These are phyloP conservation scores for Aurantiochytrium sp. DNA, from an alignment of 108 stramenopile genomes.

Conservation along the genomic window DNA sequence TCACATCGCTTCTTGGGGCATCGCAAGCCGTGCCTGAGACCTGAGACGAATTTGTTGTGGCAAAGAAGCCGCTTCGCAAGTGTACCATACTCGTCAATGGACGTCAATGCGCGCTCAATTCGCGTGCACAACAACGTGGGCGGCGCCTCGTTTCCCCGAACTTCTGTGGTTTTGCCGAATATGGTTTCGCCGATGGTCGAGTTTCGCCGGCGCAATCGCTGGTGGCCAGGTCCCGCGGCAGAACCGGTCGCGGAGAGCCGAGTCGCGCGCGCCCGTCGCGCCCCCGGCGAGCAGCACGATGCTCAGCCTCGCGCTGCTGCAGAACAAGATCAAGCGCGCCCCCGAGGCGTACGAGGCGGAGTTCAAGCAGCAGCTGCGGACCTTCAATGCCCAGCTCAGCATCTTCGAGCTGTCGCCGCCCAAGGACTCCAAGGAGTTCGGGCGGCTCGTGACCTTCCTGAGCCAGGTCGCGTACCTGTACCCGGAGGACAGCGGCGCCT, in stretches of 20 bases:
- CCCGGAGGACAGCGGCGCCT: constrained; percentile 65
- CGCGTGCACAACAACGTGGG: too few relatives aligned
- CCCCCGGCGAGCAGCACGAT: not conserved
- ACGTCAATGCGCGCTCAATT: too few relatives aligned
- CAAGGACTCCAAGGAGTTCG: constrained; percentile 61
- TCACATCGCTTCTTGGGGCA: too few relatives aligned
- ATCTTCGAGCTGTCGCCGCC: constrained; percentile 71
- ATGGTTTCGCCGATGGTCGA: too few relatives aligned
- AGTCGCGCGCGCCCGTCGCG: not conserved
- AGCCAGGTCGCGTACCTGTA: constrained; percentile 72
- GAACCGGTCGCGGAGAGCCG: not conserved
- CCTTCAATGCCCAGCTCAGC: constrained; percentile 64
- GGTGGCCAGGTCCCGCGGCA: too few relatives aligned
- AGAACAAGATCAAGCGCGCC: constrained; percentile 94
- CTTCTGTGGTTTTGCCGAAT: too few relatives aligned
- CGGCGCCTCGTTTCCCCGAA: too few relatives aligned
- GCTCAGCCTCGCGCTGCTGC: constrained; percentile 68
- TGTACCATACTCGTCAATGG: too few relatives aligned
- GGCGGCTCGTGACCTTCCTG: constrained; percentile 65
- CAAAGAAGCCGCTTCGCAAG: too few relatives aligned
- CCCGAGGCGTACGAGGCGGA: constrained; percentile 85
- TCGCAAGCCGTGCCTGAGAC: too few relatives aligned
- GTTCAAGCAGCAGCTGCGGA: constrained; percentile 75
- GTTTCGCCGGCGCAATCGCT: too few relatives aligned
- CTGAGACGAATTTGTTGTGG: too few relatives aligned